Evolutionary conservation across 345 rosid genomes (phyloP).

Genomic region (Ceriops tagal): DNA sequence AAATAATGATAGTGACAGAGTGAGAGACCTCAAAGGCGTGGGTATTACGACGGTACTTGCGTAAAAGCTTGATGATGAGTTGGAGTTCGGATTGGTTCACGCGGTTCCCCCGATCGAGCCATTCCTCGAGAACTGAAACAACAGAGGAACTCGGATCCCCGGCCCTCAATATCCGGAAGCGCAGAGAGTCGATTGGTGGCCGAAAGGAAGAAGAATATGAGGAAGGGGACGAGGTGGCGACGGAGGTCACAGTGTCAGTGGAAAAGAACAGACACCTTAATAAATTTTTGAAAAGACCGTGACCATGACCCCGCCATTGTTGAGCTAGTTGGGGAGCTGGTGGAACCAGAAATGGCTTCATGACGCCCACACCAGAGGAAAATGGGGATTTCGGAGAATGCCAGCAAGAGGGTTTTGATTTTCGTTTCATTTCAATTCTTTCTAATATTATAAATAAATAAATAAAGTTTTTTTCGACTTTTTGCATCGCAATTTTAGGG

Average conservation of each 20-base stretch:
- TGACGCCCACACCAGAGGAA: not conserved
- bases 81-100: not conserved
- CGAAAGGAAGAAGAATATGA: no score
- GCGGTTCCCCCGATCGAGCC: slow-evolving; percentile 5
- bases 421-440: no score
- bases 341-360: slow-evolving; percentile 15
- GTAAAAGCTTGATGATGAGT: not conserved
- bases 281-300: no score
- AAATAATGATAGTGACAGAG: no score
- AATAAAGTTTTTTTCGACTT: no score
- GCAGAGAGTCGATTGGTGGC: not conserved
- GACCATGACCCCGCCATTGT: no score
- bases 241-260: not conserved
- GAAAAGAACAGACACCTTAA: not conserved
- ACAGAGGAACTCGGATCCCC: slow-evolving; percentile 7
- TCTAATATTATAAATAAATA: no score
- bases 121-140: slow-evolving; percentile 12
- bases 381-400: no score
- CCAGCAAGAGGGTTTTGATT: no score
- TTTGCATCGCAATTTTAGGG: no score
- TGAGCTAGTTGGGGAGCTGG: not conserved
- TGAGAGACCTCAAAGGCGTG: slow-evolving; percentile 13
- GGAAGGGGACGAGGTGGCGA: no score
- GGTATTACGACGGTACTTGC: slow-evolving; percentile 5
- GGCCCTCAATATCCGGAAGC: slow-evolving; percentile 1